phyloP scores from a whole-genome alignment of 2,329 filamentous ascomycete species.

The Ophiocordyceps sinensis region DNA sequence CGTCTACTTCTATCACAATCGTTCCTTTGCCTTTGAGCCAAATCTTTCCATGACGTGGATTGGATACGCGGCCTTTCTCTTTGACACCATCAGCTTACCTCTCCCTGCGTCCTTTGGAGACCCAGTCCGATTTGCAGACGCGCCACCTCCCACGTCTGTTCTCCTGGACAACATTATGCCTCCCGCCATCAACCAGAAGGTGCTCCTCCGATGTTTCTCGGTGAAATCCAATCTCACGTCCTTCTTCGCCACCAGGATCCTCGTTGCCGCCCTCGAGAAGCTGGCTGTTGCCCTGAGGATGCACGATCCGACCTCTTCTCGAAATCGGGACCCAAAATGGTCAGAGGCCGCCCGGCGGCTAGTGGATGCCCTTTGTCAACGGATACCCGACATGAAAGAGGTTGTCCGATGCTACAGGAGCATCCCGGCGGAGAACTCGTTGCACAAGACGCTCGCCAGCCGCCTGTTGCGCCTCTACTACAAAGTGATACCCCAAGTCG shows the following conservation, averaged over 20 bases:
- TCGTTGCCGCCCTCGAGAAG: constrained; percentile 70
- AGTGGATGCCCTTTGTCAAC: constrained; percentile 58
- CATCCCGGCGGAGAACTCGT: constrained; percentile 50
- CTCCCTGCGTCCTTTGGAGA: constrained; percentile 62
- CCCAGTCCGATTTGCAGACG: constrained; percentile 39
- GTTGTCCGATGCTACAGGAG: constrained; percentile 60
- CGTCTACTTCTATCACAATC: constrained; percentile 72
- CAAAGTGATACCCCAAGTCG: constrained; percentile 62
- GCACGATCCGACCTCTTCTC: constrained; percentile 31
- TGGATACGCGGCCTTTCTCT: constrained; percentile 79
- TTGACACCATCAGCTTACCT: constrained; percentile 61
- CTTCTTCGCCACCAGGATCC: constrained; percentile 69
- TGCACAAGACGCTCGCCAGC: constrained; percentile 67
- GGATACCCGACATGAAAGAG: constrained; percentile 71
- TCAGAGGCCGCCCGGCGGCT: constrained; percentile 52
- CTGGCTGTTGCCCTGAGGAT: constrained; percentile 48
- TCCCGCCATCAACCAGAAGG: constrained; percentile 65
- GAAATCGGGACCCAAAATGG: constrained; percentile 40
- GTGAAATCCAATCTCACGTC: constrained; percentile 66
- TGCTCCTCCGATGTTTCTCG: constrained; percentile 64
- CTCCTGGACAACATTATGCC: constrained; percentile 80
- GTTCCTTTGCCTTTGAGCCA: constrained; percentile 73
- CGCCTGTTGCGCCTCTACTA: constrained; percentile 76
- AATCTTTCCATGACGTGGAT: constrained; percentile 92
- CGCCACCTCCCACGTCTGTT: constrained; percentile 66